Evolutionary conservation across 257 asterid species (phyloP).

Genomic region (Osmanthus fragrans): DNA sequence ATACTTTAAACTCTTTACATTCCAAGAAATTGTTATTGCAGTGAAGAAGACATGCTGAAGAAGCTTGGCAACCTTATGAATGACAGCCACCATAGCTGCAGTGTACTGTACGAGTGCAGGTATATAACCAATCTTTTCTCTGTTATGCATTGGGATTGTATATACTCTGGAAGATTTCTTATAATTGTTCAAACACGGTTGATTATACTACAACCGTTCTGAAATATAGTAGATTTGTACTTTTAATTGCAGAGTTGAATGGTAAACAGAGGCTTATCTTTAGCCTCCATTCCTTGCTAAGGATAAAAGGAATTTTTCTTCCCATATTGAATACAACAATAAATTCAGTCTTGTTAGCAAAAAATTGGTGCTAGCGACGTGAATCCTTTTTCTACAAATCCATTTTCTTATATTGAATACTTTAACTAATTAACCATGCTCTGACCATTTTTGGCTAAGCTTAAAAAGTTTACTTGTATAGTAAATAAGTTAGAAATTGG

Average conservation of each 20-base stretch:
- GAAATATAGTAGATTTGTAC: not conserved
- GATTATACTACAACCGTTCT: not conserved
- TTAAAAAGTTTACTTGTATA: not conserved
- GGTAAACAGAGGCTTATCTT: not conserved
- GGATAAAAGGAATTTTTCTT: not conserved
- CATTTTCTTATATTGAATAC: too few species aligned
- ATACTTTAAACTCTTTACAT: not conserved
- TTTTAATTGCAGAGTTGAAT: not conserved
- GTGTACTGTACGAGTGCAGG: slow-evolving; percentile 96
- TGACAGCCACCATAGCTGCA: slow-evolving; percentile 94
- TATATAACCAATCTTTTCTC: slow-evolving; percentile 15
- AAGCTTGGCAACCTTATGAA: slow-evolving; percentile 94
- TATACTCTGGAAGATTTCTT: not conserved
- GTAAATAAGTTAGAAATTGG: not conserved
- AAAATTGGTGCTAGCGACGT: not conserved
- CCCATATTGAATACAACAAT: not conserved
- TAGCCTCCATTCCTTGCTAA: not conserved
- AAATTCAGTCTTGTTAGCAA: not conserved
- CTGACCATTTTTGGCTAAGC: too few species aligned
- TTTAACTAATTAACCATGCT: too few species aligned
- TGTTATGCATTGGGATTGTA: not conserved
- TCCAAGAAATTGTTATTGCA: slow-evolving; percentile 33
- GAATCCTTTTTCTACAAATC: not conserved
- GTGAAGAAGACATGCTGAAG: slow-evolving; percentile 81
- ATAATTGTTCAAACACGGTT: not conserved